Base-by-base conservation (phyloP, 169 alveolate genomes). In the Plasmodium falciparum region DNA sequence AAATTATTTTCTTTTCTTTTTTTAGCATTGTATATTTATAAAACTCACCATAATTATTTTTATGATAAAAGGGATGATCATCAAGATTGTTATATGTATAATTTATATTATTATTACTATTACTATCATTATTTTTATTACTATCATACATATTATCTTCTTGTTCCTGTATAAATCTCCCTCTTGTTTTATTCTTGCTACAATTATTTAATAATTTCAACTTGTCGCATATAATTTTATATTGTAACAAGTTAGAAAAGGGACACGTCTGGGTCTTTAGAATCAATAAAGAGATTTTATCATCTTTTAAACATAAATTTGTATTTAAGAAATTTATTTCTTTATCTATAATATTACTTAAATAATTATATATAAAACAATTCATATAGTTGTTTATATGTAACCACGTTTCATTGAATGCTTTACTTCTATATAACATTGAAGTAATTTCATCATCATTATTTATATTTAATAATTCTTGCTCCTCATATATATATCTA, bases 371-470 rank as follows among this genome's bases (percentile, higher is more conserved):
- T n/a, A 76, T 69, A 76, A 65, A 76, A 59, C 78, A 76, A 11
- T 76, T 76, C 89, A 76, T 65, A 69, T 47, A 76, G 43, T 45
- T 47, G 47, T 76, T 76, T 29, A 76, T 3, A 22, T 49, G 9
- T 22, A 56, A 65, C 89, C 89, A 76, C 1, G 89, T 76, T 20
- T 76, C 89, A 45, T 76, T 76, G 20, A 76, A 67, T 3, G 89
- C 89, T 43, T 76, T 76, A 71, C 89, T 76, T 24, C 89, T 50
- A 17, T 65, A 58, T 20, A 76, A 39, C 20, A 76, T 47, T 22
- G 89, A 76, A 69, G 50, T 49, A 15, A 66, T 26, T 50, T 76
- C 89, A 76, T 76, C 89, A 13, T 76, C 89, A 66, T 76, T 66
- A 22, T 26, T 49, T 5, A 52, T 24, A 58, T 43, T 13, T 50